Evolutionary conservation across 345 rosid species (phyloP), one percentile per base, ranked within the genome.

Genomic region (Arabis alpina): DNA sequence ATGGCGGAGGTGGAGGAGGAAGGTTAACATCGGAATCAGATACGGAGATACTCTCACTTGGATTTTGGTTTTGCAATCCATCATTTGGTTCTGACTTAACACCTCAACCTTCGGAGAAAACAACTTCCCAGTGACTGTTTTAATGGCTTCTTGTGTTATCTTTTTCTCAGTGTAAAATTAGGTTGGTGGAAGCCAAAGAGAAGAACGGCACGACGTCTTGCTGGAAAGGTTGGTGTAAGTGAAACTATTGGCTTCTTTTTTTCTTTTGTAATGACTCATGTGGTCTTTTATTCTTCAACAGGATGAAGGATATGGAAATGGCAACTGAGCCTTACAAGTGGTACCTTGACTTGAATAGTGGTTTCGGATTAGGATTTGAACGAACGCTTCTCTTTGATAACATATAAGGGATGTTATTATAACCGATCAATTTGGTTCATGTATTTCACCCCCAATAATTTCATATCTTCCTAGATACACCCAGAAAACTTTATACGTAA

Each of bases 301-400:
- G 96, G 77, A 91, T 91, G 13, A 28, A 40, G 23, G 98, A 87
- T 74, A 83, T 87, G 89, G 87, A 79, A 27, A 64, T 93, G 54
- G 96, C 97, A 37, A 39, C 81, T 0, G n/a, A n/a, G n/a, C n/a
- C n/a, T n/a, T n/a, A n/a, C n/a, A n/a, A n/a, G n/a, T n/a, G n/a
- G n/a, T n/a, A n/a, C n/a, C n/a, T n/a, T n/a, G 98, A 93, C 82
- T 80, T 91, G 69, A 97, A 93, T 37, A 9, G 92, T 42, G 97
- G 98, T 25, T 93, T 93, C 15, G 97, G 97, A 57, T 76, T 91
- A 57, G 98, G 98, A 13, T 93, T 93, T 42, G 97, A 93, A 64
- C 71, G 97, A 66, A 93, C 91, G 98, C 71, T 89, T 75, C 92
- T 93, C 23, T 93, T 93, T 6, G 96, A 97, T n/a, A 93, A n/a